These are phyloP conservation scores for Paecilomyces sp. DNA, from an alignment of 2,329 filamentous ascomycete genomes.

Conservation along the genomic window DNA sequence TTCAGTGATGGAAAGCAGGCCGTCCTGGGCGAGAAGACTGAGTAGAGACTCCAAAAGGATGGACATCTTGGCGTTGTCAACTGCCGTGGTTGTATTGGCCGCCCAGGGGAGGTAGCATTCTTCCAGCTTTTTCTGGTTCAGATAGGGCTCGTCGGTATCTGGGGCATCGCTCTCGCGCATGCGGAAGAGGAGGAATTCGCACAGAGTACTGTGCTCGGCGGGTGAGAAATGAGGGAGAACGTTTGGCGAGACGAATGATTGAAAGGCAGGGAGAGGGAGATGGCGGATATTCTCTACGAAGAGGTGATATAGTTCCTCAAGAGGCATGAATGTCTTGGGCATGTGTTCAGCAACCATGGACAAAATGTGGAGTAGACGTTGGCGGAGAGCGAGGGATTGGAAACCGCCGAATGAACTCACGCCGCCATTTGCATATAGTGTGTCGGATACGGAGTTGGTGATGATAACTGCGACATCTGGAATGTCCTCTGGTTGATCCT, in stretches of 20 bases:
- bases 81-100: conserved; percentile 52
- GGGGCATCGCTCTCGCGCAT: conserved; percentile 40
- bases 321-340: conserved; percentile 25
- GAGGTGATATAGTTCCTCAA: conserved; percentile 35
- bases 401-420: conserved; percentile 29
- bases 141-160: conserved; percentile 30
- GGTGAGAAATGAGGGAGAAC: conserved; percentile 33
- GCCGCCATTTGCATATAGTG: conserved; percentile 12
- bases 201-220: conserved; percentile 43
- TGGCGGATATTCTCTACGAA: conserved; percentile 42
- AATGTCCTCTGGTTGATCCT: conserved; percentile 3
- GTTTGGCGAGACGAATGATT: conserved; percentile 37
- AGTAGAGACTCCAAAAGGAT: conserved; percentile 61
- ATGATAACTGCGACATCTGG: conserved; percentile 1
- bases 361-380: conserved; percentile 39
- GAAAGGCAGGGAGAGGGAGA: conserved; percentile 39
- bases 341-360: conserved; percentile 29
- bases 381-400: conserved; percentile 34
- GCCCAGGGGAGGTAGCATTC: conserved; percentile 59
- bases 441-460: conserved; percentile 6
- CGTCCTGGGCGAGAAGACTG: conserved; percentile 41
- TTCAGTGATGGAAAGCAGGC: conserved; percentile 24
- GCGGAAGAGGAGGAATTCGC: conserved; percentile 45
- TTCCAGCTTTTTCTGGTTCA: conserved; percentile 46
- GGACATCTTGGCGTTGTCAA: conserved; percentile 68